Evolutionary conservation across 1,284 basidiomycete genomes (phyloP), one percentile per base, ranked within the genome.

Genomic region (Ustilago xerochloae): DNA sequence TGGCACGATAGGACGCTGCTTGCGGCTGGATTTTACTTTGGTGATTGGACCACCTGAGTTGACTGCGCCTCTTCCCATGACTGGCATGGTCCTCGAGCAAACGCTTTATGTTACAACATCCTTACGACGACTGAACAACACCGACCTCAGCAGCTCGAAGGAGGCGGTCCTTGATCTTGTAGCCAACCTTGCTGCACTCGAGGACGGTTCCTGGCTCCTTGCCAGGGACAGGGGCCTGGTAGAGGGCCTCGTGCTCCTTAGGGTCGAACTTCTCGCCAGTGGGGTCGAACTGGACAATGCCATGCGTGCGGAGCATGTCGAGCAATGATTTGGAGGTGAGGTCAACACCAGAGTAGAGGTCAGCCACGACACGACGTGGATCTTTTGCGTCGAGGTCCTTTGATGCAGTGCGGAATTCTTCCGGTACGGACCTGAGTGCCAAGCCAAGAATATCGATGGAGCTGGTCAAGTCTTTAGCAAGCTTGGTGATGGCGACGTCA

Each of bases 71-170:
- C n/a, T n/a, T n/a, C n/a, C n/a, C n/a, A n/a, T n/a, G n/a, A n/a
- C n/a, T n/a, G n/a, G n/a, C n/a, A n/a, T n/a, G n/a, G n/a, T n/a
- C n/a, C n/a, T n/a, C n/a, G n/a, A n/a, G n/a, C n/a, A n/a, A n/a
- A n/a, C n/a, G n/a, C n/a, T n/a, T n/a, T n/a, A n/a, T n/a, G n/a
- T n/a, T 18, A 38, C 13, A 6, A 35, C 6, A 29, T 13, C 13
- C 16, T 47, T 38, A 56, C 32, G 33, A 55, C 29, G 67, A 70
- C 82, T 86, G 86, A 13, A 91, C 94, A 30, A 99, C 95, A 62
- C 96, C 97, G 57, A 99, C 96, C 87, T 98, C 94, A 20, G 97
- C 96, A 3, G 97, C 93, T 56, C 96, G 89, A 81, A 99, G 86
- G 55, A 97, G 90, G 65, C 96, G 73, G 63, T 74, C 79, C 60